Base-by-base conservation (phyloP, 2,329 filamentous ascomycete species). In the Xylariaceae sp. region DNA sequence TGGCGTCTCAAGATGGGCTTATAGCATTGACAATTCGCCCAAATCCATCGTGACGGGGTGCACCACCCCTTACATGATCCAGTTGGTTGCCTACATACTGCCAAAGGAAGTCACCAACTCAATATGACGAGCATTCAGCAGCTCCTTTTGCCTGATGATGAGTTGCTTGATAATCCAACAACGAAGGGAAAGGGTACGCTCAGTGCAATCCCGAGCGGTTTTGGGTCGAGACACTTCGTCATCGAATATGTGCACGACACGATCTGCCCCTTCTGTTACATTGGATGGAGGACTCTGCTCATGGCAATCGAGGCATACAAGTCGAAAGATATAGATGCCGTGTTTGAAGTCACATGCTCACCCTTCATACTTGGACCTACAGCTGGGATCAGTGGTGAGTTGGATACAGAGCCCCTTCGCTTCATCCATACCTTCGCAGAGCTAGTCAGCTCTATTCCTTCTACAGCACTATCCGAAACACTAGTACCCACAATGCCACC, bases 241-340 rank as follows among this genome's bases (percentile, higher is more conserved):
- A 70, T 80, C 51, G 72, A 77, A 42, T 64, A 77, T 41, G 74
- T 77, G 55, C 65, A 73, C 35, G 77, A 80, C 59, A 68, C 75
- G 6, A 65, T 76, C 35, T 81, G 77, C 50, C 75, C 76, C 4
- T 79, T 75, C 67, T 78, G 74, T 56, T 80, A 76, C 56, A 66
- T 80, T 51, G 71, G 72, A 49, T 71, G 76, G 53, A 71, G 67
- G 48, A 72, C 69, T 47, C 67, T 80, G 45, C 70, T 76, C 50
- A 55, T 52, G 11, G 75, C 76, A 47, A 75, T 78, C 53, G 60
- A 65, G 18, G 56, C 60, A 6, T 76, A 73, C 59, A 64, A 63
- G 47, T 54, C 61, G 4, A 56, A 56, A 12, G 67, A 76, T 51
- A 74, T 74, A 0, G 67, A 71, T 14, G 67, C 71, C 19, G 65